Evolutionary conservation across 139 green algal species (phyloP), one percentile per base, ranked within the genome.

Genomic region (Coelastrella sp.): DNA sequence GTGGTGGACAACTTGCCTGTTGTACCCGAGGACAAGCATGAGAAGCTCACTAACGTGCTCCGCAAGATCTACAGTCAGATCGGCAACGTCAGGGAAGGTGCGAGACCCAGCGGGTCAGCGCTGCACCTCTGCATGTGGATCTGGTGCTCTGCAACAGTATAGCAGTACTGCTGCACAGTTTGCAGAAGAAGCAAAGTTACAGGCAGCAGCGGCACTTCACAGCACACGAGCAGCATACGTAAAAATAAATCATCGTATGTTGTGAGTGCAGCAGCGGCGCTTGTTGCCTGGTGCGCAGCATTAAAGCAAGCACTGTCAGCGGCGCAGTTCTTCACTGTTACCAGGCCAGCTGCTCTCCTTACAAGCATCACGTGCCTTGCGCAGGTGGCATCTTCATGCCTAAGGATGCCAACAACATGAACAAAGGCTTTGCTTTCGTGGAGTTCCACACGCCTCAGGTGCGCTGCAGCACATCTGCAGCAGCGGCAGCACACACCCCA

Each of bases 371-470:
- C 8, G 14, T 85, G 73, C 23, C 83, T 89, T 54, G 54, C 59
- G 54, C 90, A 96, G 95, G 94, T 89, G 98, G 98, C 5, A 90
- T 99, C 54, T 95, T 91, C 83, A 98, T 99, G 96, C 98, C 98
- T 0, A 81, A 95, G 73, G 97, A 99, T 75, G 89, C 93, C 4
- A 97, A 89, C 8, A 93, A 95, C 80, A 94, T 95, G 58, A 97
- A 94, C 68, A 98, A 99, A 86, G 98, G 98, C 47, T 99, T 97
- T 91, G 97, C 96, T 0, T 99, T 99, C 83, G 92, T 99, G 47
- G 98, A 99, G 94, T 99, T 98, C 91, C 85, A 90, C 6, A 94
- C 78, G 7, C 95, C 95, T 75, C 85, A 90, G 85, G 73, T 84
- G 10, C 19, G 83, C 16, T 58, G 61, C 23, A 80, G 54, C 57